Evolutionary conservation across 2,329 filamentous ascomycete species (phyloP), one percentile per base, ranked within the genome.

Genomic region (Sporothrix inflata): DNA sequence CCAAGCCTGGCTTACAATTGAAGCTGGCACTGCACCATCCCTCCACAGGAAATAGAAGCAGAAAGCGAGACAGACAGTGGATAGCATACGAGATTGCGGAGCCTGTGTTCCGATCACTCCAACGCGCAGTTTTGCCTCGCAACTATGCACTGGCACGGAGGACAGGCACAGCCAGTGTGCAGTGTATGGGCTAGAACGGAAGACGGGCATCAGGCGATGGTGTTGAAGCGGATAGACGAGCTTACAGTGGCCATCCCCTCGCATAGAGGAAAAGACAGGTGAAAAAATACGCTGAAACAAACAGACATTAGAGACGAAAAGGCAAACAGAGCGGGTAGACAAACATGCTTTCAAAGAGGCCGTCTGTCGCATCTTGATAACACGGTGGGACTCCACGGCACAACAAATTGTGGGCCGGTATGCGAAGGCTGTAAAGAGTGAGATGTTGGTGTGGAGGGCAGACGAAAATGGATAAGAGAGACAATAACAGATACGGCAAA

Each of bases 41-140:
- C 55, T 40, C 55, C 19, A n/a, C 24, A 12, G 27, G 16, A n/a
- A 38, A 67, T 14, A 51, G 38, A 51, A 67, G 27, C 9, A 55
- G 6, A 49, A 40, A 49, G 53, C 27, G 49, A 70, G 55, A 24
- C 53, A 70, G 30, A 6, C n/a, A 69, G 51, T 69, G 53, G 68
- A 61, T 47, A 9, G 40, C 53, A 70, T 70, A 70, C 68, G 68
- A 61, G 68, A 40, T 8, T 27, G 16, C 42, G 40, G 68, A 61
- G 30, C 12, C 24, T 60, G 68, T 34, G 24, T 70, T 61, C 55
- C 42, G 55, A 4, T 40, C 14, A 5, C 27, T 34, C 19, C 21
- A 49, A 21, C 40, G 27, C 24, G 40, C 27, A 30, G 16, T 11
- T 16, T 24, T 49, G 14, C 60, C 40, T 49, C 38, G 11, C 24